These are phyloP conservation scores for Myriosclerotinia scirpicola DNA, from an alignment of 2,329 filamentous ascomycete genomes.

Conservation along the genomic window DNA sequence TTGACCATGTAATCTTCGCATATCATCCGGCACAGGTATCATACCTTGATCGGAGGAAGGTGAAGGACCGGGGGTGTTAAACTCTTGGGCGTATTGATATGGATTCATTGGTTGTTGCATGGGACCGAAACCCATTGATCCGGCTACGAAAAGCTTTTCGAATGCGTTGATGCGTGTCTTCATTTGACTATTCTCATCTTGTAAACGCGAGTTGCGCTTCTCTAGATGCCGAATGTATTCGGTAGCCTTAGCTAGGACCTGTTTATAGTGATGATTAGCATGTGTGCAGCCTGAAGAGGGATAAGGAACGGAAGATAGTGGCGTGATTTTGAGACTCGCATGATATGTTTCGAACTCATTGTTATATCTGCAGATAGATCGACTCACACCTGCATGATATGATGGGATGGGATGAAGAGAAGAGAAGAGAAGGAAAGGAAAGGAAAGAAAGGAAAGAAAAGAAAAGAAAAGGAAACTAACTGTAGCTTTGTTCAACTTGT, in stretches of 20 bases:
- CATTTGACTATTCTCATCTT: constrained; percentile 78
- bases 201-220: constrained; percentile 79
- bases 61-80: constrained; percentile 36
- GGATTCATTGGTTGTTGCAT: constrained; percentile 49
- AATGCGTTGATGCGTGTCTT: constrained; percentile 75
- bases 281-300: background rate
- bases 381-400: background rate
- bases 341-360: constrained; percentile 16
- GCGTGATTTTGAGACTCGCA: constrained; percentile 24
- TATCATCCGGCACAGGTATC: constrained; percentile 66
- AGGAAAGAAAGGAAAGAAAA: too few species aligned
- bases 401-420: too few species aligned
- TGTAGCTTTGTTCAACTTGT: constrained; percentile 97
- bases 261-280: constrained; percentile 22
- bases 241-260: constrained; percentile 83
- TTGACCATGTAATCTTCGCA: constrained; percentile 45
- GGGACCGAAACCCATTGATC: constrained; percentile 62
- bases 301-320: background rate
- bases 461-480: constrained; percentile 45
- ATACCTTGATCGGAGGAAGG: constrained; percentile 51
- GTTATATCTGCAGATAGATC: constrained; percentile 11
- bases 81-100: constrained; percentile 38
- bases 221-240: constrained; percentile 95
- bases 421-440: background rate
- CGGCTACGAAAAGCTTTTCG: constrained; percentile 75